Conservation (phyloP, 2,329 filamentous ascomycete species). For the Stagonosporopsis tanaceti region DNA sequence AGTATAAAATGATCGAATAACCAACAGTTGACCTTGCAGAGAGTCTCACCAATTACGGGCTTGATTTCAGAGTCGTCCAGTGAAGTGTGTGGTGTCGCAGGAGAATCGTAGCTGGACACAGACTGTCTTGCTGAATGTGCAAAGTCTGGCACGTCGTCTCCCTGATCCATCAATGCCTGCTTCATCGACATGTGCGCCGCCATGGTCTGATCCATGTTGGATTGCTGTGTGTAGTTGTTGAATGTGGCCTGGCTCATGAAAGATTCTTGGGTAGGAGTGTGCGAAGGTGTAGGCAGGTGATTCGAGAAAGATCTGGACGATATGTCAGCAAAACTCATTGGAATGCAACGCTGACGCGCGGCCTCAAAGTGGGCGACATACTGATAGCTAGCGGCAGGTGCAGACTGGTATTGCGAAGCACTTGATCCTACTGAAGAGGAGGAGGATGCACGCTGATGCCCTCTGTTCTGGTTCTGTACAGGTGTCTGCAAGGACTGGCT, state of each 20-base stretch:
- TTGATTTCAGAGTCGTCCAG: constrained; percentile 63
- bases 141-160: constrained; percentile 61
- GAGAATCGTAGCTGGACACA: constrained; percentile 68
- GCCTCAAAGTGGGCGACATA: constrained; percentile 56
- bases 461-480: constrained; percentile 36
- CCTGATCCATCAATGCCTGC: constrained; percentile 63
- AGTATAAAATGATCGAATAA: constrained; percentile 73
- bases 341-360: not conserved
- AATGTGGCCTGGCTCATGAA: constrained; percentile 57
- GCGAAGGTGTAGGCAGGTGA: constrained; percentile 63
- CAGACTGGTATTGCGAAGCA: constrained; percentile 45
- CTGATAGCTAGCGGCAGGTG: constrained; percentile 44
- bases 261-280: constrained; percentile 61
- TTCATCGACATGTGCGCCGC: constrained; percentile 68
- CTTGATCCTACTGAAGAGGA: constrained; percentile 51
- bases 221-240: constrained; percentile 55
- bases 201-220: constrained; percentile 54
- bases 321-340: constrained; percentile 45
- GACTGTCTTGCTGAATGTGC: constrained; percentile 64
- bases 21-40: constrained; percentile 53
- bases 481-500: constrained; percentile 46
- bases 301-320: constrained; percentile 55
- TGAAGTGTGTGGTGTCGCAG: constrained; percentile 66
- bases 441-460: constrained; percentile 51
- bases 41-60: constrained; percentile 63